Percentiles rank a stretch among this genome's conserved stretches.
These are phyloP conservation scores for Zygoascus hellenicus DNA, from an alignment of 1,139 yeast genomes.

Conservation along the genomic window DNA sequence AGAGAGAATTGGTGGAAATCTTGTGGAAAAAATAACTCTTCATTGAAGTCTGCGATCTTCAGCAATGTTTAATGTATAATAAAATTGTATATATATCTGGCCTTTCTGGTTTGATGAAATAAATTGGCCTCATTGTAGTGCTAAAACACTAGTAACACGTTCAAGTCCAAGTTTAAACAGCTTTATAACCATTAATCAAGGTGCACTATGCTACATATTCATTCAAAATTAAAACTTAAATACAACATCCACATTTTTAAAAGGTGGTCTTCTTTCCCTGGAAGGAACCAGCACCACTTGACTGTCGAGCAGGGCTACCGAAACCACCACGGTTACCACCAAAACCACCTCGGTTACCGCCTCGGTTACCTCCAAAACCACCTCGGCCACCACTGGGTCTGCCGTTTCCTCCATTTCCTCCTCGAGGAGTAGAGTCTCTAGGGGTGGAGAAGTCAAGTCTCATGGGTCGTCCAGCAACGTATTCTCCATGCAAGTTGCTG, in stretches of 20 bases:
- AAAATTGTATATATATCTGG: too few relatives aligned
- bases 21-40: conserved; percentile 24
- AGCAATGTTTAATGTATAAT: background rate
- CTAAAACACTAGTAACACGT: background rate
- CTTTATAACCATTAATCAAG: background rate
- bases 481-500: conserved; percentile 82
- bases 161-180: background rate
- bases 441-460: conserved; percentile 95
- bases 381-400: conserved; percentile 41
- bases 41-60: too few relatives aligned
- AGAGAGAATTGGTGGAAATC: conserved; percentile 68
- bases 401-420: conserved; percentile 41
- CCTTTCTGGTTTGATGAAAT: too few relatives aligned
- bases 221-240: background rate
- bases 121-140: background rate
- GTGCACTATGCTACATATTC: too few relatives aligned
- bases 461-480: conserved; percentile 86
- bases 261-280: conserved; percentile 26
- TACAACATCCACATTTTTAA: conserved; percentile 17
- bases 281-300: conserved; percentile 25
- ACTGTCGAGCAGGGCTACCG: conserved; percentile 25
- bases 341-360: conserved; percentile 30
- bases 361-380: conserved; percentile 32
- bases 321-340: conserved; percentile 16
- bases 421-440: conserved; percentile 48